Conservation (phyloP, 805 yeast genomes). For the Cyberlindnera lachancei region DNA sequence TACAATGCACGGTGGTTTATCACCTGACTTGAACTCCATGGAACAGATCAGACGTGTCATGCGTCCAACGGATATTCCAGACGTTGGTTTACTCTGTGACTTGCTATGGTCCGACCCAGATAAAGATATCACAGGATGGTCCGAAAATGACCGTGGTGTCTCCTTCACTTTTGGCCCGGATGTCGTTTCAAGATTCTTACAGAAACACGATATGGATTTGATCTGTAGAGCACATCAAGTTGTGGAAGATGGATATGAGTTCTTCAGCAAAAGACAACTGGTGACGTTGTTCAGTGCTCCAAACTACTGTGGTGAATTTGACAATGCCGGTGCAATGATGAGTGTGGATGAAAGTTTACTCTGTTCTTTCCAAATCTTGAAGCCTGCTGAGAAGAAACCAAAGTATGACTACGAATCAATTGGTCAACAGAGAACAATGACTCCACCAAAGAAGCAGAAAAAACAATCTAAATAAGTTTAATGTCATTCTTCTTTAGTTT, state of each 20-base stretch:
- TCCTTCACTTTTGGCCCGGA: constrained; percentile 99
- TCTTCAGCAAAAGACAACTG: constrained; percentile 90
- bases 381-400: constrained; percentile 95
- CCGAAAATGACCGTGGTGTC: constrained; percentile 98
- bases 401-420: constrained; percentile 41
- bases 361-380: constrained; percentile 93
- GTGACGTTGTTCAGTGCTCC: constrained; percentile 96
- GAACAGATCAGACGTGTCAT: constrained; percentile 97
- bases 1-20: constrained; percentile 98
- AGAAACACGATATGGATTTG: constrained; percentile 95
- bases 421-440: constrained; percentile 42
- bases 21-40: constrained; percentile 96
- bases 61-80: constrained; percentile 99
- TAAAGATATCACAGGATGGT: constrained; percentile 97
- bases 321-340: constrained; percentile 99
- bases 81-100: constrained; percentile 93
- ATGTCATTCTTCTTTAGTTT: not conserved
- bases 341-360: constrained; percentile 92
- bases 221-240: constrained; percentile 99
- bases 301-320: constrained; percentile 98
- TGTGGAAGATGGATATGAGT: constrained; percentile 98
- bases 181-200: constrained; percentile 91
- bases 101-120: constrained; percentile 98
- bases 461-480: constrained; percentile 31
- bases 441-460: constrained; percentile 54